Percentiles rank a stretch among this genome's conserved stretches.
These are phyloP conservation scores for Phytopythium helicoides DNA, from an alignment of 352 stramenopile species.

Conservation along the genomic window DNA sequence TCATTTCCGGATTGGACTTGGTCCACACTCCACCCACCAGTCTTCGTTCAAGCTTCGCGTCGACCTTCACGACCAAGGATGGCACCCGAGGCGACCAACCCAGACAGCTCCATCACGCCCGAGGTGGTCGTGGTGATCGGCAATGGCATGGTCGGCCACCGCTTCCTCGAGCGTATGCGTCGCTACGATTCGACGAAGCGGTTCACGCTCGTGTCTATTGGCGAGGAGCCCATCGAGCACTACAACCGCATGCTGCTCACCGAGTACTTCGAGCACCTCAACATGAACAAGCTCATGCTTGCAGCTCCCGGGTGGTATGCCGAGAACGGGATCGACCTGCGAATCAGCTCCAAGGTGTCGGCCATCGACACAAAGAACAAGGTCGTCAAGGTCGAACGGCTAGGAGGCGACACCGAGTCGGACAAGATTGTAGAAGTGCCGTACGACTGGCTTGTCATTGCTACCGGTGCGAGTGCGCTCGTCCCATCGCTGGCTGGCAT, in stretches of 20 bases:
- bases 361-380: slow-evolving; percentile 78
- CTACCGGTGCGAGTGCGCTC: slow-evolving; percentile 87
- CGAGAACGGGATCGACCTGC: slow-evolving; percentile 76
- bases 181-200: slow-evolving; percentile 56
- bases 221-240: slow-evolving; percentile 87
- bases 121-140: slow-evolving; percentile 89
- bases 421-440: slow-evolving; percentile 49
- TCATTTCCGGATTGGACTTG: too few species aligned
- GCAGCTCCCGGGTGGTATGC: slow-evolving; percentile 85
- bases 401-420: slow-evolving; percentile 16
- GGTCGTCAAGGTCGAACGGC: slow-evolving; percentile 47
- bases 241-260: slow-evolving; percentile 94
- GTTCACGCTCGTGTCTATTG: slow-evolving; percentile 88
- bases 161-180: slow-evolving; percentile 80
- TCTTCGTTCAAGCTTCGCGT: too few species aligned
- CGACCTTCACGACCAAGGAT: too few species aligned
- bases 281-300: slow-evolving; percentile 84
- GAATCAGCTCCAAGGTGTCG: slow-evolving; percentile 71
- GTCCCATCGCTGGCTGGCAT: slow-evolving; percentile 83
- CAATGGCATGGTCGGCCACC: slow-evolving; percentile 91
- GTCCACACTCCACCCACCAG: too few species aligned
- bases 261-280: slow-evolving; percentile 91
- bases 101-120: too few species aligned
- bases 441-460: slow-evolving; percentile 89
- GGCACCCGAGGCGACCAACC: not conserved